Evolutionary conservation across 2,329 filamentous ascomycete genomes (phyloP), one percentile per base, ranked within the genome.

Genomic region (Teratosphaeria gauchensis): DNA sequence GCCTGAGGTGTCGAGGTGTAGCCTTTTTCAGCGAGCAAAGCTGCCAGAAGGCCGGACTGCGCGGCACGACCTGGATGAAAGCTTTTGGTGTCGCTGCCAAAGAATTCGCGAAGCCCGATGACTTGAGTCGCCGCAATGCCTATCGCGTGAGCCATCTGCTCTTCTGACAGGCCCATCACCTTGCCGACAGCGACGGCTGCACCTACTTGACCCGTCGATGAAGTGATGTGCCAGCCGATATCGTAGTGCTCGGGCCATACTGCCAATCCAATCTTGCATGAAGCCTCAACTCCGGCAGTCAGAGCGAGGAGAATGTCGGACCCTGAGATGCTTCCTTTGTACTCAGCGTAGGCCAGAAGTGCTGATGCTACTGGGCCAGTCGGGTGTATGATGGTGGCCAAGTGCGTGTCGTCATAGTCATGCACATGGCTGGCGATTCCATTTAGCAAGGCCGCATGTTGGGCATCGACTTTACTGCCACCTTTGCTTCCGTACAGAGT

Each of bases 381-480:
- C 0, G 80, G 80, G 62, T 83, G 81, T 52, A 83, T 82, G 61
- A 82, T 79, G 4, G 78, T 82, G 53, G 79, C 78, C 0, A 82
- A 71, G 62, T 82, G 80, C 0, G 79, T 82, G 64, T 83, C 80
- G 61, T 83, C 80, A 65, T 82, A 83, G 64, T 83, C 80, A 58
- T 82, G 77, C 3, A 82, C 78, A 60, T 82, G 79, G 32, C 77
- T 80, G 12, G 80, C 77, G 51, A 83, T 81, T 30, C 80, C 80
- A 60, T 83, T 82, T 53, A 83, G 64, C 6, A 82, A 68, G 0
- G 79, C 78, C 1, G 80, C 80, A 58, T 79, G 73, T 62, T 79
- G 76, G 1, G 78, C 74, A 61, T 82, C 78, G 4, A 71, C 68
- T 53, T 69, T 68, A 28, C 69, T 66, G 30, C 68, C 69, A 57